Percentiles rank a stretch among this genome's conserved stretches.
Conservation (phyloP, 2,329 filamentous ascomycete species). For the Coleophoma cylindrospora region DNA sequence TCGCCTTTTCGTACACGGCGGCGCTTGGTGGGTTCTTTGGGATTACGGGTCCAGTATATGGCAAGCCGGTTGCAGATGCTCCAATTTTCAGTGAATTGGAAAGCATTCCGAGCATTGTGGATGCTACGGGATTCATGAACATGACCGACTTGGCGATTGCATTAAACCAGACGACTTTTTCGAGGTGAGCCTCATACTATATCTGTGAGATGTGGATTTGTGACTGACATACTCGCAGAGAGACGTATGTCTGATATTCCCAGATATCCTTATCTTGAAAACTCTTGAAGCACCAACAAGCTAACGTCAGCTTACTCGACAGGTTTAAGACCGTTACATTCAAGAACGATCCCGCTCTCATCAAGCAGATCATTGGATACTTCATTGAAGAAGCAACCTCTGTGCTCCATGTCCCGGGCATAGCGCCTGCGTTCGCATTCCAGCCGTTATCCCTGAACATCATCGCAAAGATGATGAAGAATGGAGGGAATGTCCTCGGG, state of each 20-base stretch:
- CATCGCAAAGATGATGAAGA: constrained; percentile 11
- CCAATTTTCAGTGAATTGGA: constrained; percentile 14
- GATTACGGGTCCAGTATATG: constrained; percentile 8
- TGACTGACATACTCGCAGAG: not conserved
- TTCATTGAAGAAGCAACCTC: constrained; percentile 10
- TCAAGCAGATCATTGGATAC: constrained; percentile 10
- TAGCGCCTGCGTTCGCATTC: constrained; percentile 12
- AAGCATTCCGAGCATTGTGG: constrained; percentile 8
- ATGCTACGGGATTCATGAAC: constrained; percentile 9
- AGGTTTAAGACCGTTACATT: constrained; percentile 15
- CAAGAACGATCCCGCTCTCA: constrained; percentile 10
- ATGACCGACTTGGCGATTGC: constrained; percentile 9
- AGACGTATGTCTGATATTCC: constrained; percentile 4
- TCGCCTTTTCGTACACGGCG: constrained; percentile 10
- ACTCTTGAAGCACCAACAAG: not conserved
- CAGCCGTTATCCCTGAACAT: constrained; percentile 15
- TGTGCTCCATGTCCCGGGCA: constrained; percentile 6
- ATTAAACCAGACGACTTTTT: constrained; percentile 11
- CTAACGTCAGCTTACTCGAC: not conserved
- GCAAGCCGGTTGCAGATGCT: constrained; percentile 12
- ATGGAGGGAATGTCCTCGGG: constrained; percentile 20
- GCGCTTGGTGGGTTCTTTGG: constrained; percentile 7
- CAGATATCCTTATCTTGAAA: not conserved
- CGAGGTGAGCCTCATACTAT: not conserved
- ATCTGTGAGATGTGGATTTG: too few species aligned